These are phyloP conservation scores for Tympanopsis confertula DNA, from an alignment of 2,329 filamentous ascomycete genomes.

Conservation along the genomic window DNA sequence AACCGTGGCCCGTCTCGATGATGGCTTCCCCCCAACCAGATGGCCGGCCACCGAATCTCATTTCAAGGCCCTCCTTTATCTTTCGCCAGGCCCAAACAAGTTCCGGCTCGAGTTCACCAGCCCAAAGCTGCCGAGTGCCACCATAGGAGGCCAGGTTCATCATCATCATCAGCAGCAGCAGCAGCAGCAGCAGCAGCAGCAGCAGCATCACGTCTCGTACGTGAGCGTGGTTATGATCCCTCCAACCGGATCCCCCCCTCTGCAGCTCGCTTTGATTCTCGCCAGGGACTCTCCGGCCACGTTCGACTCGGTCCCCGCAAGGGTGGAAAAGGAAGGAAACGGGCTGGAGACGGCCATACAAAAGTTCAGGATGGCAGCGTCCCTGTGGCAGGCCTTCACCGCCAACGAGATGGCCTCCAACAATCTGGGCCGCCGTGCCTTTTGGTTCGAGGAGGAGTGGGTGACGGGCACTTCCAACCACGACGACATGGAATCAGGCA, in stretches of 20 bases:
- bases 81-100: constrained; percentile 79
- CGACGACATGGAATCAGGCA: constrained; percentile 57
- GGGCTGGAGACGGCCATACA: constrained; percentile 66
- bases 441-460: constrained; percentile 94
- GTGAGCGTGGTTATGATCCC: constrained; percentile 80
- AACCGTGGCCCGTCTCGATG: constrained; percentile 71
- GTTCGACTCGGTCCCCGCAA: constrained; percentile 71
- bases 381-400: constrained; percentile 94
- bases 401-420: constrained; percentile 92
- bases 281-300: constrained; percentile 79
- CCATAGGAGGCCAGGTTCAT: constrained; percentile 59
- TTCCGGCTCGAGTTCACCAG: constrained; percentile 80
- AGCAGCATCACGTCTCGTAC: constrained; percentile 65
- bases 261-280: constrained; percentile 80
- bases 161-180: too few relatives aligned
- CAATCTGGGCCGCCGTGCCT: constrained; percentile 72
- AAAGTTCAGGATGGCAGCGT: constrained; percentile 91
- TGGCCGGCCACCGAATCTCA: constrained; percentile 86
- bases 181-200: too few relatives aligned
- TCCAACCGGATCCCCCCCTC: constrained; percentile 63
- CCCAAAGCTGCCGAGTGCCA: constrained; percentile 64
- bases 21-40: constrained; percentile 67
- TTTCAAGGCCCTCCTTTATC: constrained; percentile 83
- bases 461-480: constrained; percentile 68
- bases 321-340: constrained; percentile 70